Percentiles rank a stretch among this genome's conserved stretches.
These are phyloP conservation scores for Clathrospora elynae DNA, from an alignment of 2,329 filamentous ascomycete species.

Conservation along the genomic window DNA sequence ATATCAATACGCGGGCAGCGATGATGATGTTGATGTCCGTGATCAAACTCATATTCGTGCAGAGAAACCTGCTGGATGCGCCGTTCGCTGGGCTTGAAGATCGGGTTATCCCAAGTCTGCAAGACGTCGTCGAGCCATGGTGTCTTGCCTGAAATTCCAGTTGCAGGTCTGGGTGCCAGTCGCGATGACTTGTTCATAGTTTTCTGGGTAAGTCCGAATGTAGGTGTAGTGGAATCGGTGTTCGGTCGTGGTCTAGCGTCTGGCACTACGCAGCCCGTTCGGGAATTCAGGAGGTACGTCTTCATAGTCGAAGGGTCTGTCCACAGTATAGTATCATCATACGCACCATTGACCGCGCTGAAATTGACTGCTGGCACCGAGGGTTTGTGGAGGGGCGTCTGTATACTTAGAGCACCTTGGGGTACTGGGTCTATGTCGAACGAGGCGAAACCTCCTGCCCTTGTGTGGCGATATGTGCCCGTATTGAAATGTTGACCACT, in stretches of 20 bases:
- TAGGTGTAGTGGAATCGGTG: constrained; percentile 8
- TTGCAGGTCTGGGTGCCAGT: constrained; percentile 27
- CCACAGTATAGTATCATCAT: constrained; percentile 59
- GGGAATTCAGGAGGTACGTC: constrained; percentile 57
- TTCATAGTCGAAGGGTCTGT: constrained; percentile 64
- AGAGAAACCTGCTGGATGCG: constrained; percentile 49
- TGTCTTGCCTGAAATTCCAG: constrained; percentile 14
- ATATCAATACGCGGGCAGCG: constrained; percentile 19
- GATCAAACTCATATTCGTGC: constrained; percentile 18
- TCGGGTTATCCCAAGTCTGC: constrained; percentile 73
- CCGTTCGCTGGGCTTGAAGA: constrained; percentile 64
- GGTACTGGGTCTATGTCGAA: constrained; percentile 18
- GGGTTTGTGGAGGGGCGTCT: background rate
- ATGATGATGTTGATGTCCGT: constrained; percentile 3
- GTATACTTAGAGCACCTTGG: constrained; percentile 17
- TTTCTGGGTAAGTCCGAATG: constrained; percentile 16
- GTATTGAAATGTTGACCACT: background rate
- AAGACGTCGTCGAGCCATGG: constrained; percentile 67
- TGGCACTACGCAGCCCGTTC: constrained; percentile 57
- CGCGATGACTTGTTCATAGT: constrained; percentile 41
- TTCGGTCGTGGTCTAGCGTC: constrained; percentile 17
- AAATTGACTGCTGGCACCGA: background rate
- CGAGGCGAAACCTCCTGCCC: constrained; percentile 2
- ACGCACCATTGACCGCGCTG: constrained; percentile 5
- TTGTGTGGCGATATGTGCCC: background rate